phyloP scores from a whole-genome alignment of 768 basidiomycete genomes.

The Cytidiella melzeri region DNA sequence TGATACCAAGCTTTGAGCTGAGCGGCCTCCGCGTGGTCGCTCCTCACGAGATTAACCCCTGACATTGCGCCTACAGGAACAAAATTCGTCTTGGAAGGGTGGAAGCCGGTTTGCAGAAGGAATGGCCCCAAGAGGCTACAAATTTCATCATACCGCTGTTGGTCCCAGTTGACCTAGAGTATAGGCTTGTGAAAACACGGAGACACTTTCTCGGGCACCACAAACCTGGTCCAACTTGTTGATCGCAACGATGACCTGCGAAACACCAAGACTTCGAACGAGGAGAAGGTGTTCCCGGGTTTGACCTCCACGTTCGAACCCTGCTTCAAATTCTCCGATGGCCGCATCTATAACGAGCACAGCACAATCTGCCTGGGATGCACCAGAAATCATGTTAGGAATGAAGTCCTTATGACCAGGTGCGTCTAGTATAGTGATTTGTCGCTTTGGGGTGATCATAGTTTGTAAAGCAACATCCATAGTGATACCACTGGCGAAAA shows the following conservation, averaged over 20 bases:
- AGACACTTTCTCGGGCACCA: too few species aligned
- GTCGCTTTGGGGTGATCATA: constrained; percentile 63
- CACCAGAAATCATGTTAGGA: constrained; percentile 99
- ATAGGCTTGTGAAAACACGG: too few species aligned
- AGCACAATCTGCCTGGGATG: constrained; percentile 94
- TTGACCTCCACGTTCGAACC: constrained; percentile 91
- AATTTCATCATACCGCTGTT: constrained; percentile 82
- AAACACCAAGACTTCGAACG: constrained; percentile 87
- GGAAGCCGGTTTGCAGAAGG: constrained; percentile 83
- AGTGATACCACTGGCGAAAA: constrained; percentile 74
- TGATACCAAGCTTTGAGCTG: constrained; percentile 69
- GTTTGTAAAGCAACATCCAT: constrained; percentile 93
- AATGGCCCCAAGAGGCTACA: constrained; percentile 69
- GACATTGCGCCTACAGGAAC: constrained; percentile 87
- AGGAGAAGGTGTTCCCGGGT: constrained; percentile 92
- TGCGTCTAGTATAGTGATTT: constrained; percentile 92
- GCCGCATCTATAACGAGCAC: constrained; percentile 88
- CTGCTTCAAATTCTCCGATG: constrained; percentile 91
- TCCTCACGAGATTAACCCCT: constrained; percentile 72
- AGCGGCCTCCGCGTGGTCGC: constrained; percentile 40
- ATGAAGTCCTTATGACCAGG: constrained; percentile 98
- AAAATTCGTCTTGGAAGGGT: constrained; percentile 70
- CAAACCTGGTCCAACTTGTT: constrained; percentile 92
- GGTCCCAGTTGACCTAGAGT: constrained; percentile 78
- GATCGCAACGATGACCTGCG: constrained; percentile 85